A percentile compares a stretch with the other conserved stretches of the same genome.
Evolutionary conservation across 2,329 filamentous ascomycete genomes (phyloP).

Genomic region (Hyphodiscus sp.): DNA sequence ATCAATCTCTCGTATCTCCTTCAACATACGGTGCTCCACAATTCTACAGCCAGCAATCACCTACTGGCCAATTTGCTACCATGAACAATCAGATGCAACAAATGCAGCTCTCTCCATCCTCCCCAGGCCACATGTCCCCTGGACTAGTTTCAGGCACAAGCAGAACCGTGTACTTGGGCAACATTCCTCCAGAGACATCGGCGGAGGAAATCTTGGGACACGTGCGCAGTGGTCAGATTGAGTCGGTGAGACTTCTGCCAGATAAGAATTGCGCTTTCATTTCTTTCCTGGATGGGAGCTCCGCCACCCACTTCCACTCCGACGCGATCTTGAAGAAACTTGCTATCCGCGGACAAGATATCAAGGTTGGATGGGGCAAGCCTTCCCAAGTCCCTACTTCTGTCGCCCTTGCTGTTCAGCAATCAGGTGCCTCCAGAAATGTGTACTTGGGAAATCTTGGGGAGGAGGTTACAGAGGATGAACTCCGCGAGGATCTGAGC

Average conservation of each 20-base stretch:
- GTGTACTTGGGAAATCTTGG: slow-evolving; percentile 92
- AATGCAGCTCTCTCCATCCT: slow-evolving; percentile 53
- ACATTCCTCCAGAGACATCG: slow-evolving; percentile 95
- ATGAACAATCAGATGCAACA: slow-evolving; percentile 38
- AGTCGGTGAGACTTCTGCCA: slow-evolving; percentile 92
- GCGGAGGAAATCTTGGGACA: slow-evolving; percentile 96
- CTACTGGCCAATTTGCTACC: slow-evolving; percentile 63
- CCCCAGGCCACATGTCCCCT: slow-evolving; percentile 69
- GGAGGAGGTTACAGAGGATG: slow-evolving; percentile 85
- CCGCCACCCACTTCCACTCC: slow-evolving; percentile 97
- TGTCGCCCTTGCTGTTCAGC: slow-evolving; percentile 93
- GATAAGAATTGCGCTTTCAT: slow-evolving; percentile 99
- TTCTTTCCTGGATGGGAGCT: slow-evolving; percentile 95
- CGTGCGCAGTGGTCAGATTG: slow-evolving; percentile 94
- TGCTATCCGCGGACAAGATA: slow-evolving; percentile 96
- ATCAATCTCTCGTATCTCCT: slow-evolving; percentile 79
- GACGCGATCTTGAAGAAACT: slow-evolving; percentile 99
- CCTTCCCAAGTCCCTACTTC: slow-evolving; percentile 96
- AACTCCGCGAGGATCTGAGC: slow-evolving; percentile 87
- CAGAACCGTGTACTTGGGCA: slow-evolving; percentile 93
- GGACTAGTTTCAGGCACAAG: slow-evolving; percentile 84
- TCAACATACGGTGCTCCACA: slow-evolving; percentile 76
- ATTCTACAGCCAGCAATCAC: slow-evolving; percentile 80
- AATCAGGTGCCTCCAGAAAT: slow-evolving; percentile 93
- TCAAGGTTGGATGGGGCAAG: slow-evolving; percentile 99